These are phyloP conservation scores for Knoxdaviesia proteae DNA, from an alignment of 2,329 filamentous ascomycete species.

Conservation along the genomic window DNA sequence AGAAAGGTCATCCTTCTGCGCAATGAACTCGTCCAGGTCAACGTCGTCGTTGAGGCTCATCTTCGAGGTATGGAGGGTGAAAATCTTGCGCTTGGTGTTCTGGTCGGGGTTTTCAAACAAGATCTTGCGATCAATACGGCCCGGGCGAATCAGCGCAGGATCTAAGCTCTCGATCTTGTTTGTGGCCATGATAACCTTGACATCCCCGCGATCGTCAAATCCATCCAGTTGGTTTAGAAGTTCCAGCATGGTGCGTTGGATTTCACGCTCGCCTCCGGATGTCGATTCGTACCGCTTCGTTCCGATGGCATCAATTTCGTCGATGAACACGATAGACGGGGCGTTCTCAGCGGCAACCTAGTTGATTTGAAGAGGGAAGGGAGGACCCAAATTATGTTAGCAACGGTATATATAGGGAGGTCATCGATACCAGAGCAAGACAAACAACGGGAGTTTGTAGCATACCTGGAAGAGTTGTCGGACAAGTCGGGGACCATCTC, in stretches of 20 bases:
- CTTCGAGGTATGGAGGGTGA: conserved; percentile 93
- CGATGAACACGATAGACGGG: conserved; percentile 95
- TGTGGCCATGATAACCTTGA: conserved; percentile 99
- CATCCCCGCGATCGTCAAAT: conserved; percentile 94
- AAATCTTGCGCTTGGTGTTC: conserved; percentile 94
- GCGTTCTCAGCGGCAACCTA: conserved; percentile 87
- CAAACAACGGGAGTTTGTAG: not conserved
- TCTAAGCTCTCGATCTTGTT: conserved; percentile 99
- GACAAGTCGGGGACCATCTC: conserved; percentile 83
- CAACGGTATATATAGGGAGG: not conserved
- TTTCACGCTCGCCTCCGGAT: conserved; percentile 88
- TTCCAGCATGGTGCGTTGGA: conserved; percentile 96
- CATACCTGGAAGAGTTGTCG: conserved; percentile 78
- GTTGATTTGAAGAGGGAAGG: too few species aligned
- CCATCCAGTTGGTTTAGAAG: conserved; percentile 95
- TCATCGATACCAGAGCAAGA: too few species aligned
- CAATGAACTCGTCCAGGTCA: conserved; percentile 97
- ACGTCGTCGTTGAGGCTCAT: conserved; percentile 94
- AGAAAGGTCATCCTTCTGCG: conserved; percentile 90
- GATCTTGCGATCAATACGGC: conserved; percentile 97
- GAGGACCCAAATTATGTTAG: conserved; percentile 6
- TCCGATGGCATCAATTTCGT: conserved; percentile 96
- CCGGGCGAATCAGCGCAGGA: conserved; percentile 84
- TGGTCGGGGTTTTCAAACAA: conserved; percentile 50
- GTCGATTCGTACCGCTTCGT: conserved; percentile 98